Conservation (phyloP, 768 basidiomycete genomes). For the Auriculariales sp. region DNA sequence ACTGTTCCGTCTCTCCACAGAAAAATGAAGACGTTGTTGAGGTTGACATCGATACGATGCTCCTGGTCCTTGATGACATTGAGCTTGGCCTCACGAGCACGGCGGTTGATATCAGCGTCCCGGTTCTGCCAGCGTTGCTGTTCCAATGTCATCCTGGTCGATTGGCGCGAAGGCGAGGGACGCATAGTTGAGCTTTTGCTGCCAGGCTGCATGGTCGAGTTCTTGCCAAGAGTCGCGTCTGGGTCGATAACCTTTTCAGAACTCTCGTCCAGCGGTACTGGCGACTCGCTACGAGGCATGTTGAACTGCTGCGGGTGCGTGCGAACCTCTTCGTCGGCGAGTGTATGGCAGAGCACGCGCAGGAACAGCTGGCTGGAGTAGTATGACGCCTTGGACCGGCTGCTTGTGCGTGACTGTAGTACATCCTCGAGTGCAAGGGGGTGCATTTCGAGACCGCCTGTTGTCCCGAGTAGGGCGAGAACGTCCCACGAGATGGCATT, state of each 20-base stretch:
- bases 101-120: not conserved
- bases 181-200: not conserved
- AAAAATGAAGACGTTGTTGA: slow-evolving; percentile 54
- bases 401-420: slow-evolving; percentile 34
- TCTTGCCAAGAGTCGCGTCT: not conserved
- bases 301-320: not conserved
- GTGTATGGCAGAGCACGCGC: slow-evolving; percentile 47
- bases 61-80: slow-evolving; percentile 1
- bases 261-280: not conserved
- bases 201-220: not conserved
- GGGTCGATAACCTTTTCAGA: not conserved
- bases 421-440: slow-evolving; percentile 61
- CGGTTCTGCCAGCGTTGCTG: not conserved
- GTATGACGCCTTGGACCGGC: slow-evolving; percentile 57
- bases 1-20: slow-evolving; percentile 36
- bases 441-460: slow-evolving; percentile 46
- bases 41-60: slow-evolving; percentile 40
- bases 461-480: slow-evolving; percentile 48
- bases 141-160: not conserved
- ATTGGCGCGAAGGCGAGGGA: not conserved
- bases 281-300: not conserved
- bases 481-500: slow-evolving; percentile 60
- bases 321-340: slow-evolving; percentile 20
- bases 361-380: slow-evolving; percentile 58
- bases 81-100: not conserved